Evolutionary conservation across 2,329 filamentous ascomycete species (phyloP).

Genomic region (Colletotrichum lupini): DNA sequence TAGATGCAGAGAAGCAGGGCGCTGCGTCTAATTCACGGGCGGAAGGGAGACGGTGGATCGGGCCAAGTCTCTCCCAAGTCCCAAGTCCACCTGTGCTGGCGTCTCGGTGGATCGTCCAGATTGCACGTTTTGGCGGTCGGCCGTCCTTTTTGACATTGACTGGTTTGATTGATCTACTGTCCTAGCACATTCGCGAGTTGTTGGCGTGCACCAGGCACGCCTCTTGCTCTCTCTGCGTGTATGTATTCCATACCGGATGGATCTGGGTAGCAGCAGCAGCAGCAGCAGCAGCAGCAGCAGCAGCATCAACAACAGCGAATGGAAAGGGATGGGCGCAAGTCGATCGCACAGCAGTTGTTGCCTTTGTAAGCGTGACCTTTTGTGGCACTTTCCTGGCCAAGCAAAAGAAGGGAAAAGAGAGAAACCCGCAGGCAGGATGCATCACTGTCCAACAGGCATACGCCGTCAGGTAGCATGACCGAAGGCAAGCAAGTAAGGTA

Average conservation of each 20-base stretch:
- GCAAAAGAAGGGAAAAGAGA: neutral
- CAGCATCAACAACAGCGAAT: too few species aligned
- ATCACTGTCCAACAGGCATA: neutral
- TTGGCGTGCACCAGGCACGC: neutral
- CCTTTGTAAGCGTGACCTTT: neutral
- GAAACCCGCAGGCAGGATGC: neutral
- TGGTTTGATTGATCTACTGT: constrained; percentile 4
- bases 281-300: too few species aligned
- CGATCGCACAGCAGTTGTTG: neutral
- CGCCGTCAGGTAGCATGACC: too few species aligned
- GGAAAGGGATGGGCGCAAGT: too few species aligned
- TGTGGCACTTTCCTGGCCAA: neutral
- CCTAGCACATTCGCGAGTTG: neutral
- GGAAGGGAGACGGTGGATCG: constrained; percentile 9
- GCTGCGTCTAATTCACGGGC: constrained; percentile 6
- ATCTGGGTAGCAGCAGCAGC: neutral
- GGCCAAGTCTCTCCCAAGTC: constrained; percentile 11
- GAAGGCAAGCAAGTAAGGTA: too few species aligned
- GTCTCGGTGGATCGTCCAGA: constrained; percentile 19
- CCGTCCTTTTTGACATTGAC: constrained; percentile 20
- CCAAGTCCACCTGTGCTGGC: constrained; percentile 9
- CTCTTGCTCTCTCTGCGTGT: neutral
- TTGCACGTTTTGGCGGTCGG: constrained; percentile 25
- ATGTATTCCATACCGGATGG: neutral
- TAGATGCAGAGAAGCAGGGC: neutral